Conservation (phyloP, 1,139 yeast species). For the Yamadazyma sp. region DNA sequence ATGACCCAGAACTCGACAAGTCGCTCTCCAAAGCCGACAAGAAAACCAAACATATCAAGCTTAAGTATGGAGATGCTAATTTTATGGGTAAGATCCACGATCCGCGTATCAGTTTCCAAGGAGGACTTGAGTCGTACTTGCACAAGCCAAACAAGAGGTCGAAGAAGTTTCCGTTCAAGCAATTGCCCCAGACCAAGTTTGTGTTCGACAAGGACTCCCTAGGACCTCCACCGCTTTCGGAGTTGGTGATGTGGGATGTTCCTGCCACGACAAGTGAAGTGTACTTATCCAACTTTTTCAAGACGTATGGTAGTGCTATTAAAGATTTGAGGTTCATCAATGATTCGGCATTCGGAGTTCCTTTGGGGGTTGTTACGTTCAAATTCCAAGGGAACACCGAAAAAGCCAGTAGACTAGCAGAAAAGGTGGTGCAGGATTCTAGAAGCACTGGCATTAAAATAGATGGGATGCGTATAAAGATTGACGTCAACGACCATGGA, state of each 20-base stretch:
- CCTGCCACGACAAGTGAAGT: slow-evolving; percentile 48
- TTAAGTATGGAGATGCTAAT: slow-evolving; percentile 38
- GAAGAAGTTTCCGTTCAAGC: slow-evolving; percentile 45
- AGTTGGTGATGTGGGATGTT: slow-evolving; percentile 68
- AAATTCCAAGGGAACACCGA: slow-evolving; percentile 61
- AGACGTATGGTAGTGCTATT: slow-evolving; percentile 57
- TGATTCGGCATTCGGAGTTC: slow-evolving; percentile 79
- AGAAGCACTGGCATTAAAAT: slow-evolving; percentile 32
- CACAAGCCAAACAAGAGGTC: slow-evolving; percentile 44
- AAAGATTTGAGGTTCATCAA: slow-evolving; percentile 57
- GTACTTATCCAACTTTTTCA: slow-evolving; percentile 52
- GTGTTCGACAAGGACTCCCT: slow-evolving; percentile 68
- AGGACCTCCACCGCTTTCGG: slow-evolving; percentile 74
- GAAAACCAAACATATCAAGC: slow-evolving; percentile 37
- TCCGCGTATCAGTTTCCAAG: slow-evolving; percentile 32
- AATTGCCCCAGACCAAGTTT: slow-evolving; percentile 54
- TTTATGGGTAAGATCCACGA: slow-evolving; percentile 36
- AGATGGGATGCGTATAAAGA: slow-evolving; percentile 39
- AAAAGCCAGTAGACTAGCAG: slow-evolving; percentile 49
- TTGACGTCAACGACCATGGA: slow-evolving; percentile 39
- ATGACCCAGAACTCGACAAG: slow-evolving; percentile 58
- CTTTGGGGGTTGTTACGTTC: slow-evolving; percentile 71
- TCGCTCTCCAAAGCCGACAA: slow-evolving; percentile 28
- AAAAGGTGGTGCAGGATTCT: slow-evolving; percentile 29
- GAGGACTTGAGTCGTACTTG: slow-evolving; percentile 29